Conservation (phyloP, 2,329 filamentous ascomycete genomes). For the Pseudocercospora eumusae region DNA sequence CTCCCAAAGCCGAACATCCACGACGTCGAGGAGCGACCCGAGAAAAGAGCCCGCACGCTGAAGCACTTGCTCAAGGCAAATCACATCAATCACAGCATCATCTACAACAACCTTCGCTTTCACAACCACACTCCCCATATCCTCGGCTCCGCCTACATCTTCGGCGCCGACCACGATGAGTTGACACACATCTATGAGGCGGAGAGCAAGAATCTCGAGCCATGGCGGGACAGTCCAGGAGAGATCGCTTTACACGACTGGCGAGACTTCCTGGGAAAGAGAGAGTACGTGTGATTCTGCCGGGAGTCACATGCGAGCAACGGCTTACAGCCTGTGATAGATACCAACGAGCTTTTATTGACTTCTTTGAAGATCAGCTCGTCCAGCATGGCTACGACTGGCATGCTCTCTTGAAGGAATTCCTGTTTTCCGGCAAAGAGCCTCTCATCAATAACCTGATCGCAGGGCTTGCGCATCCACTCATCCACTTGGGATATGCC, state of each 20-base stretch:
- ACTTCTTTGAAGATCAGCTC: conserved; percentile 93
- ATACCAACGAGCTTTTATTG: conserved; percentile 87
- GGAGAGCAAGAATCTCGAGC: conserved; percentile 69
- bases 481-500: conserved; percentile 95
- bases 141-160: conserved; percentile 79
- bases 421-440: conserved; percentile 70
- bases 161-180: conserved; percentile 73
- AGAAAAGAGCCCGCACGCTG: conserved; percentile 77
- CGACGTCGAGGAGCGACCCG: conserved; percentile 75
- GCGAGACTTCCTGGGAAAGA: conserved; percentile 78
- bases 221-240: conserved; percentile 80
- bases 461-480: conserved; percentile 77
- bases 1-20: conserved; percentile 72
- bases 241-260: conserved; percentile 85
- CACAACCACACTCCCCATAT: conserved; percentile 85
- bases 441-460: conserved; percentile 81
- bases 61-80: conserved; percentile 92
- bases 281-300: conserved; percentile 51
- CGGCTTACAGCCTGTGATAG: conserved; percentile 38
- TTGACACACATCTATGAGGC: conserved; percentile 79
- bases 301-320: not conserved
- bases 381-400: conserved; percentile 79
- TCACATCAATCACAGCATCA: conserved; percentile 82
- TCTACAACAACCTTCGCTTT: conserved; percentile 72
- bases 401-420: conserved; percentile 74